These are phyloP conservation scores for Fusarium brachygibbosum DNA, from an alignment of 2,329 filamentous ascomycete genomes.

Conservation along the genomic window DNA sequence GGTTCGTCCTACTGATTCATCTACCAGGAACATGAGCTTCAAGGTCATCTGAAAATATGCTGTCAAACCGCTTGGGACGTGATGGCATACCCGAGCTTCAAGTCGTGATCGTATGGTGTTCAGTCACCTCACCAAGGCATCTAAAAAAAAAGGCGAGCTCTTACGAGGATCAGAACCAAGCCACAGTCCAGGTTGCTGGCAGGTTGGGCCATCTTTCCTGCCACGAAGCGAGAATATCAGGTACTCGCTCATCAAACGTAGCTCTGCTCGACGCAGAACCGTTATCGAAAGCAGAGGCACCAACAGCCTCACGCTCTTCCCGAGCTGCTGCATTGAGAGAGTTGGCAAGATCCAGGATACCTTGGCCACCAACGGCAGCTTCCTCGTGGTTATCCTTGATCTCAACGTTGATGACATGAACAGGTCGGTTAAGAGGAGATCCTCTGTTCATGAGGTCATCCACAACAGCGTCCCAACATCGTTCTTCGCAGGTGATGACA, in stretches of 20 bases:
- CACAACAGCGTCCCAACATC: conserved; percentile 97
- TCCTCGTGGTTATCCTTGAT: conserved; percentile 99
- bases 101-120: not conserved
- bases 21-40: not conserved
- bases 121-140: not conserved
- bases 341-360: conserved; percentile 91
- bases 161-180: conserved; percentile 78
- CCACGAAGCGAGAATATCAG: conserved; percentile 91
- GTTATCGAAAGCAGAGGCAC: conserved; percentile 75
- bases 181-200: conserved; percentile 92
- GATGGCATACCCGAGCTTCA: not conserved
- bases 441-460: conserved; percentile 92
- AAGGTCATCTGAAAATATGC: not conserved
- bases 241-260: conserved; percentile 92
- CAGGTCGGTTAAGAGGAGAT: conserved; percentile 87
- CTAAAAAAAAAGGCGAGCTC: not conserved
- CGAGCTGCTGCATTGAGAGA: conserved; percentile 83
- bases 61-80: not conserved
- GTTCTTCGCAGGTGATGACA: conserved; percentile 96
- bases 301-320: conserved; percentile 79
- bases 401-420: conserved; percentile 98
- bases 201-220: conserved; percentile 94
- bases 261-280: conserved; percentile 75
- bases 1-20: not conserved
- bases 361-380: conserved; percentile 88